Percentiles rank a stretch among this genome's conserved stretches.
phyloP scores from a whole-genome alignment of 768 basidiomycete genomes.

The Serendipita sp. region DNA sequence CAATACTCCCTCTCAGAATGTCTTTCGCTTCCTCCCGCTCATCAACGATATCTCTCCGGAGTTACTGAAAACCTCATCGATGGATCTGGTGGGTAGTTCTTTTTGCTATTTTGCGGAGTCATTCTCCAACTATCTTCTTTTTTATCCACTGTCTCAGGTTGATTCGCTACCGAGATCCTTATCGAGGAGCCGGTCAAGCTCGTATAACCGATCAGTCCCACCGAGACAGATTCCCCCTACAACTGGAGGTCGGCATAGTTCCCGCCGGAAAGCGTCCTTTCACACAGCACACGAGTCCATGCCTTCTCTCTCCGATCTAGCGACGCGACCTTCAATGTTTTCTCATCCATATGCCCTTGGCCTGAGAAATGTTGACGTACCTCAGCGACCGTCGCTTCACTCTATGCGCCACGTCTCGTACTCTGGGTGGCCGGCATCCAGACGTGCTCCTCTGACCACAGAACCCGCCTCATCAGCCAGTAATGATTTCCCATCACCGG shows the following conservation, averaged over 20 bases:
- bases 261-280: no score
- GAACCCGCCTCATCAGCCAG: no score
- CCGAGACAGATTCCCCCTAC: no score
- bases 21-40: background rate
- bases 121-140: background rate
- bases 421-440: background rate
- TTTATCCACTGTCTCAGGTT: background rate
- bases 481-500: no score
- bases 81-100: background rate
- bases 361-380: no score
- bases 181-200: conserved; percentile 1
- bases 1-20: conserved; percentile 1
- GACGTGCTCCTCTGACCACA: background rate
- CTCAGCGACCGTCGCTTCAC: background rate
- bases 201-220: background rate
- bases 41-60: conserved; percentile 1
- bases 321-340: no score
- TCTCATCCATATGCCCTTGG: no score
- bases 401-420: background rate
- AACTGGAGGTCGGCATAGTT: no score
- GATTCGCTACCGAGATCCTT: background rate
- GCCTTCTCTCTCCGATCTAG: no score
- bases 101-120: background rate
- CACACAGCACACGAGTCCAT: no score
- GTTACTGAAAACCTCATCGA: background rate